A percentile compares a stretch with the other conserved stretches of the same genome.
phyloP scores from a whole-genome alignment of 2,329 filamentous ascomycete species.

The Pseudonectria foliicola region DNA sequence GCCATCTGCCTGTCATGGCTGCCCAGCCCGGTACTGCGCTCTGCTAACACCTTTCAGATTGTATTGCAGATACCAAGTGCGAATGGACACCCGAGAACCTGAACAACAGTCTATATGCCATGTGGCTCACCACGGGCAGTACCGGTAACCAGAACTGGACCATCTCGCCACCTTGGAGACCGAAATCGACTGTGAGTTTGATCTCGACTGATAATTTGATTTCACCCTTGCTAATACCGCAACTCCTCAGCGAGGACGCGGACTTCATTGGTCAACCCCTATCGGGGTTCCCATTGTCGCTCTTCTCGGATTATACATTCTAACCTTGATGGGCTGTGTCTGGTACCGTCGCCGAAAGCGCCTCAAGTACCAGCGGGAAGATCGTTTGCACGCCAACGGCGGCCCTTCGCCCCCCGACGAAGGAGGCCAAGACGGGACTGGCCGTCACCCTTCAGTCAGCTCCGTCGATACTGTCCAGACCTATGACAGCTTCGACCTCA shows the following conservation, averaged over 20 bases:
- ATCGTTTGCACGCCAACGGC: constrained; percentile 3
- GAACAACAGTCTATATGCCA: constrained; percentile 20
- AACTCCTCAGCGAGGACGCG: constrained; percentile 12
- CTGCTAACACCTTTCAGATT: constrained; percentile 10
- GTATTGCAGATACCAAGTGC: constrained; percentile 17
- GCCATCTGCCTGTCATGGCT: constrained; percentile 1
- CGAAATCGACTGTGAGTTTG: constrained; percentile 17
- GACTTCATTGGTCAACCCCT: constrained; percentile 21
- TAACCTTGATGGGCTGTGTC: constrained; percentile 22
- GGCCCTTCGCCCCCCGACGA: neutral
- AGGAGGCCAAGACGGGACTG: constrained; percentile 6
- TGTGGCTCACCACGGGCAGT: constrained; percentile 21
- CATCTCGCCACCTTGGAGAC: constrained; percentile 26
- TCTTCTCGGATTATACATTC: constrained; percentile 23
- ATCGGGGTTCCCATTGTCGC: constrained; percentile 24
- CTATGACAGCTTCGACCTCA: constrained; percentile 10
- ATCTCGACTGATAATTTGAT: neutral
- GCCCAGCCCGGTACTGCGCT: constrained; percentile 1
- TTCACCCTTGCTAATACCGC: neutral
- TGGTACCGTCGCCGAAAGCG: constrained; percentile 21
- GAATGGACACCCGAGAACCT: constrained; percentile 24
- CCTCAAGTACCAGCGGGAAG: constrained; percentile 12
- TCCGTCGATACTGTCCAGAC: constrained; percentile 16
- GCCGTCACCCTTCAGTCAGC: constrained; percentile 16
- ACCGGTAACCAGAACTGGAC: constrained; percentile 21